Percentiles rank a stretch among this genome's conserved stretches.
Evolutionary conservation across 306 rosid species (phyloP).

Genomic region (Dalbergia cultrata): DNA sequence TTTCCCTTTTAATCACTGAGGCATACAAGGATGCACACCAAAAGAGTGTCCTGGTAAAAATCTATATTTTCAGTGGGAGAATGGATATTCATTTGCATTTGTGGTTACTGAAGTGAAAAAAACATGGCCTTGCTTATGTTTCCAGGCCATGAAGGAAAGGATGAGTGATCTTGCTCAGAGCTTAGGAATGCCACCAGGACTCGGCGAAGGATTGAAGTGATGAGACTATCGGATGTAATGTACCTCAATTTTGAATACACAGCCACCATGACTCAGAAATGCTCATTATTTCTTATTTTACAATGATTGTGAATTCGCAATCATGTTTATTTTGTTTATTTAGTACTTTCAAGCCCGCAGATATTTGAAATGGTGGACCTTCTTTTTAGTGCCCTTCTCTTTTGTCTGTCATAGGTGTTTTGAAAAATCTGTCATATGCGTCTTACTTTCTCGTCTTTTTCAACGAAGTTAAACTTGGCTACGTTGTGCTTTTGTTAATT

Average conservation of each 20-base stretch:
- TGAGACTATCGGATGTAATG: slow-evolving; percentile 41
- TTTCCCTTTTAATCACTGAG: slow-evolving; percentile 79
- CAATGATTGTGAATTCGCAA: slow-evolving; percentile 38
- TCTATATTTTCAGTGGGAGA: slow-evolving; percentile 8
- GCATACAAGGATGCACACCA: slow-evolving; percentile 90
- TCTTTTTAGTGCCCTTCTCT: not conserved
- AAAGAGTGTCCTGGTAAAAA: slow-evolving; percentile 77
- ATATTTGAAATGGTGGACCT: slow-evolving; percentile 25
- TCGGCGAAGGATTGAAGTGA: slow-evolving; percentile 57
- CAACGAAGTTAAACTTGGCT: not conserved
- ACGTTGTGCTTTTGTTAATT: not conserved
- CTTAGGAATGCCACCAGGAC: slow-evolving; percentile 61
- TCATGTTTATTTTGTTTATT: slow-evolving; percentile 28
- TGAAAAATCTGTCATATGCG: not conserved
- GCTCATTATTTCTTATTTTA: slow-evolving; percentile 36
- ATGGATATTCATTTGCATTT: slow-evolving; percentile 24
- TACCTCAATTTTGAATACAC: slow-evolving; percentile 63
- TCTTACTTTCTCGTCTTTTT: not conserved
- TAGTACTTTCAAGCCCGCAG: not conserved
- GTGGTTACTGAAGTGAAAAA: slow-evolving; percentile 32
- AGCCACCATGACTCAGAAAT: slow-evolving; percentile 44
- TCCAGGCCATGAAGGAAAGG: slow-evolving; percentile 69
- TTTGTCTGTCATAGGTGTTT: not conserved
- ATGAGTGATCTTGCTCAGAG: slow-evolving; percentile 65
- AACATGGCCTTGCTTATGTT: slow-evolving; percentile 36